Percentiles rank a stretch among this genome's conserved stretches.
phyloP scores from a whole-genome alignment of 176 grass and related monocot genomes.

The Triticum monococcum region DNA sequence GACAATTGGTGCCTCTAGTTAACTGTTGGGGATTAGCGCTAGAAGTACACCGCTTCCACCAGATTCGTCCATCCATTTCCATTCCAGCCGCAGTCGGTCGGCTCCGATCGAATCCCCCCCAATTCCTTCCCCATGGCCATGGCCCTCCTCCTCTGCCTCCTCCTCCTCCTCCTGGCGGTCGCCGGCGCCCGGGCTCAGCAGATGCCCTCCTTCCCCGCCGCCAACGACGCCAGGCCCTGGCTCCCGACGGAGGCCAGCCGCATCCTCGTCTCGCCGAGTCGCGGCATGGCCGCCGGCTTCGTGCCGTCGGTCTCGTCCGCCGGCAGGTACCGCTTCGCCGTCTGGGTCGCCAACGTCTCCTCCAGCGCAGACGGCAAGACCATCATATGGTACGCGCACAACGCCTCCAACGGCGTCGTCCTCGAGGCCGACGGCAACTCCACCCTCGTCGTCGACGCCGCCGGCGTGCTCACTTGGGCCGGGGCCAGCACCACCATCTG shows the following conservation, averaged over 20 bases:
- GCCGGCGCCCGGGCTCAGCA: constrained; percentile 14
- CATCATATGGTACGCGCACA: constrained; percentile 53
- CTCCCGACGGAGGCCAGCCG: constrained; percentile 28
- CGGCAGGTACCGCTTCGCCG: constrained; percentile 44
- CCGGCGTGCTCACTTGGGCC: constrained; percentile 42
- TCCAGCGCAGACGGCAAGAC: not conserved
- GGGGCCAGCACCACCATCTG: not conserved
- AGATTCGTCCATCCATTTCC: not conserved
- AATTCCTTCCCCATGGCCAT: not conserved
- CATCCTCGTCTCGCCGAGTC: constrained; percentile 34
- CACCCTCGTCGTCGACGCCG: constrained; percentile 19
- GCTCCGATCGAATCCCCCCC: not conserved
- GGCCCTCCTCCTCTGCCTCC: not conserved
- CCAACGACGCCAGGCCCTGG: constrained; percentile 39
- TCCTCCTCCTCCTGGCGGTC: constrained; percentile 13
- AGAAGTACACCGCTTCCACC: not conserved
- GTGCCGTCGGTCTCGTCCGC: not conserved
- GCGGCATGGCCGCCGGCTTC: constrained; percentile 71
- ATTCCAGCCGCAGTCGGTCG: not conserved
- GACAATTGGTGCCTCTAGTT: not conserved
- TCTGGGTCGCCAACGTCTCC: constrained; percentile 48
- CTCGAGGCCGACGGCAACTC: constrained; percentile 2
- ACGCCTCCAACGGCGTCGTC: accelerated
- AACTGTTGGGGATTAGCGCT: not conserved
- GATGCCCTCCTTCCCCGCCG: constrained; percentile 28